phyloP scores from a whole-genome alignment of 163 green algal species.

The Scenedesmus sp. region DNA sequence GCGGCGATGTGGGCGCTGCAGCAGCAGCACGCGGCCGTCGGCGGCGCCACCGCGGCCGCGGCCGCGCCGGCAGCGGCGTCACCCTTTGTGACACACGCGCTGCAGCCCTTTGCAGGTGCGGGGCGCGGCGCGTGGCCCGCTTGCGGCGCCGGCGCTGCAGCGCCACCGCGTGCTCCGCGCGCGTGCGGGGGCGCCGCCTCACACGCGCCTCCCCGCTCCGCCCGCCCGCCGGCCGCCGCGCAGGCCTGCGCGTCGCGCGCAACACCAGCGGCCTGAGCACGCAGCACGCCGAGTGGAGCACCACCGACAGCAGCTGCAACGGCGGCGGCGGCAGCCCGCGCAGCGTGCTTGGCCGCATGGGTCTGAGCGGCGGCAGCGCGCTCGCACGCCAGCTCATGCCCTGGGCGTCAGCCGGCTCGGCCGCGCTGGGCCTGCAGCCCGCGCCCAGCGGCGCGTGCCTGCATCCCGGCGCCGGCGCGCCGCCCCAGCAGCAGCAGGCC shows the following conservation, averaged over 20 bases:
- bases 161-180: too few relatives aligned
- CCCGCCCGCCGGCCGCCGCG: too few relatives aligned
- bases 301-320: conserved; percentile 33
- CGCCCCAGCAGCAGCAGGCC: conserved; percentile 10
- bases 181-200: too few relatives aligned
- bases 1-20: not conserved
- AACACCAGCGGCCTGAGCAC: conserved; percentile 33
- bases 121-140: too few relatives aligned
- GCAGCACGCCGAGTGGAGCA: conserved; percentile 9
- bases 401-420: conserved; percentile 25
- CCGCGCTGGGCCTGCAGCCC: not conserved
- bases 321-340: conserved; percentile 8
- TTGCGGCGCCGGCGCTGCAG: too few relatives aligned
- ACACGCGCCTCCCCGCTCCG: too few relatives aligned
- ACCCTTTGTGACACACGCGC: not conserved
- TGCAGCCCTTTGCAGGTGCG: too few relatives aligned
- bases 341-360: conserved; percentile 28
- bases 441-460: not conserved
- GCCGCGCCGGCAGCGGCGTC: too few relatives aligned
- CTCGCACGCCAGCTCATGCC: conserved; percentile 27
- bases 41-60: too few relatives aligned
- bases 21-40: not conserved
- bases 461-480: not conserved
- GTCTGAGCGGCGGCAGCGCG: conserved; percentile 4
- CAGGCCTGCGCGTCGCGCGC: too few relatives aligned